A percentile compares a stretch with the other conserved stretches of the same genome.
Evolutionary conservation across 73 alveolate species (phyloP).

Genomic region (Durusdinium trenchii): DNA sequence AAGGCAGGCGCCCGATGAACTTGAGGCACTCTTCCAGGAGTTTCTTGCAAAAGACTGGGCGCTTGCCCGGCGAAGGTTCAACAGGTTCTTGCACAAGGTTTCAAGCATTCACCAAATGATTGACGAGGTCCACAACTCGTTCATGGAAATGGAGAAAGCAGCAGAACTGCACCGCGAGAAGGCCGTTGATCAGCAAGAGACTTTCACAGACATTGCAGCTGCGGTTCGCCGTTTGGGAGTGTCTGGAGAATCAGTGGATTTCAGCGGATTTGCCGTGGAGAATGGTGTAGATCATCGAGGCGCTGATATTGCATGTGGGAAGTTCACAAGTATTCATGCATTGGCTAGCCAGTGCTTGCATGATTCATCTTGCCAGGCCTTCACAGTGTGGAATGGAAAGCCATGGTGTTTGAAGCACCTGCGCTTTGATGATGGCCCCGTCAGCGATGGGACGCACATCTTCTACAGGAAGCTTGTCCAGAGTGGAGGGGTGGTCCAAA

Average conservation of each 20-base stretch:
- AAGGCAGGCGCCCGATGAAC: background rate
- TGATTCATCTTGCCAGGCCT: background rate
- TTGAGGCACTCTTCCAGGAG: background rate
- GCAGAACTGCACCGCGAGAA: background rate
- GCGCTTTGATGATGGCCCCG: background rate
- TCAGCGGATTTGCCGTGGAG: background rate
- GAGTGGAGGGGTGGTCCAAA: background rate
- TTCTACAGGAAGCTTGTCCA: background rate
- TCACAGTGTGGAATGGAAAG: conserved; percentile 8
- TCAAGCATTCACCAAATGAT: background rate
- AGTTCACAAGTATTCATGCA: background rate
- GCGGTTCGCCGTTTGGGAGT: background rate
- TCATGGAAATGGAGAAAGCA: background rate
- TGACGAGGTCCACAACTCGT: background rate
- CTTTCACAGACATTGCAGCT: background rate
- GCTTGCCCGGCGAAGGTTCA: background rate
- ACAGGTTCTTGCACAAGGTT: background rate
- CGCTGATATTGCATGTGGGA: background rate
- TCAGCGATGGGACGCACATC: background rate
- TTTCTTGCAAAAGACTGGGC: background rate
- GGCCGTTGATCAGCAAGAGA: background rate
- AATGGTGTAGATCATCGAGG: conserved; percentile 9
- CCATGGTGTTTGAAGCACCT: conserved; percentile 24
- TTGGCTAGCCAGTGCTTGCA: background rate
- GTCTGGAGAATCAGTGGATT: background rate